Conservation (phyloP, 306 rosid genomes). For the Potentilla sterilis region DNA sequence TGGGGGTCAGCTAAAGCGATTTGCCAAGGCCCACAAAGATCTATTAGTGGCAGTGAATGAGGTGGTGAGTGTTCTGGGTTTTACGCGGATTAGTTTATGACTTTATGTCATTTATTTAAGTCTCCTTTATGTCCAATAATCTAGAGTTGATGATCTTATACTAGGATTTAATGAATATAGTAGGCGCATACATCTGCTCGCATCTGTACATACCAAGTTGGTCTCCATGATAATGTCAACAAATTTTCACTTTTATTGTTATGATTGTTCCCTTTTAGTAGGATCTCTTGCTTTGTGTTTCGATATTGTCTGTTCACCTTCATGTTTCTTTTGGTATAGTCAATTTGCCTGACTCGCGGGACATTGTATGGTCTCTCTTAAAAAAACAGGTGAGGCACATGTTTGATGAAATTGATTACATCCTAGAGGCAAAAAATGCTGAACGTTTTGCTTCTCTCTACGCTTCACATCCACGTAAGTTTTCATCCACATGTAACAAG, state of each 20-base stretch:
- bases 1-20: conserved; percentile 86
- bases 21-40: conserved; percentile 89
- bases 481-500: conserved; percentile 6
- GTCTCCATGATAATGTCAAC: not conserved
- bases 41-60: conserved; percentile 94
- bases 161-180: not conserved
- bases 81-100: conserved; percentile 5
- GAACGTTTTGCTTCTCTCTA: conserved; percentile 86
- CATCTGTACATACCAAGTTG: not conserved
- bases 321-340: conserved; percentile 10
- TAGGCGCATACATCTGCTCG: not conserved
- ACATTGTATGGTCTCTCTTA: conserved; percentile 5
- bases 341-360: conserved; percentile 13
- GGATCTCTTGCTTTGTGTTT: not conserved
- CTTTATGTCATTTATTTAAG: not conserved
- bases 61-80: conserved; percentile 57
- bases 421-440: conserved; percentile 85
- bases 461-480: conserved; percentile 61
- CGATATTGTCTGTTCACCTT: not conserved
- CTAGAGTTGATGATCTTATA: not conserved
- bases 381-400: conserved; percentile 91
- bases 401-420: conserved; percentile 97
- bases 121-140: conserved; percentile 5
- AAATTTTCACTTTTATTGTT: not conserved
- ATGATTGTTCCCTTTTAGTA: not conserved